Evolutionary conservation across 1,284 basidiomycete species (phyloP).

Genomic region (Naganishia albida): DNA sequence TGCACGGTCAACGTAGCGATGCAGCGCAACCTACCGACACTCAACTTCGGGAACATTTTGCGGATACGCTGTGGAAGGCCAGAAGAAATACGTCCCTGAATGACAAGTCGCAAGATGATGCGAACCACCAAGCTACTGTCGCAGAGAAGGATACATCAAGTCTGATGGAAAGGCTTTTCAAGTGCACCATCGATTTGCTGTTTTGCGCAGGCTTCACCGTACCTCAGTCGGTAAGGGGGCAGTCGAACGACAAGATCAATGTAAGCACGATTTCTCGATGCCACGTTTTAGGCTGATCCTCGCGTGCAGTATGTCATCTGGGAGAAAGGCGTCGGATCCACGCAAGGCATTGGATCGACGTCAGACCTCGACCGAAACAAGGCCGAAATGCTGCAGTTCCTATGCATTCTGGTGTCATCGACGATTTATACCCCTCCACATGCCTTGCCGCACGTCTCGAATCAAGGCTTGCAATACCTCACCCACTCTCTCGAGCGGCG

Average conservation of each 20-base stretch:
- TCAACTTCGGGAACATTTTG: conserved; percentile 28
- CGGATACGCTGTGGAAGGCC: conserved; percentile 30
- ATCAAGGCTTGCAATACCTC: conserved; percentile 71
- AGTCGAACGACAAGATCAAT: conserved; percentile 68
- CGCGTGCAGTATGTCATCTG: conserved; percentile 58
- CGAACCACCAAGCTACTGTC: conserved; percentile 47
- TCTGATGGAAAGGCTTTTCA: conserved; percentile 74
- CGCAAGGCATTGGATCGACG: conserved; percentile 67
- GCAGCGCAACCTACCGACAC: conserved; percentile 14
- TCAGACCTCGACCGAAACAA: conserved; percentile 75
- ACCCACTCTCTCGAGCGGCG: conserved; percentile 76
- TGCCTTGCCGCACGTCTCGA: conserved; percentile 68
- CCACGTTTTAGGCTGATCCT: conserved; percentile 55
- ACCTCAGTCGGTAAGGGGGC: conserved; percentile 69
- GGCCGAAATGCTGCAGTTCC: conserved; percentile 78
- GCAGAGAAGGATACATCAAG: conserved; percentile 61
- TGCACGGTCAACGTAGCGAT: conserved; percentile 39
- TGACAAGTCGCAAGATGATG: not conserved
- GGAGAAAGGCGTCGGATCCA: conserved; percentile 87
- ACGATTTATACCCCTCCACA: conserved; percentile 79
- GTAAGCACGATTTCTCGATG: conserved; percentile 62
- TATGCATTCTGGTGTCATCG: conserved; percentile 79
- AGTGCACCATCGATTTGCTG: conserved; percentile 74
- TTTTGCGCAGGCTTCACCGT: conserved; percentile 91
- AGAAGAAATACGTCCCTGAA: too few relatives aligned